Evolutionary conservation across 1,284 basidiomycete species (phyloP).

Genomic region (Bjerkandera adusta): DNA sequence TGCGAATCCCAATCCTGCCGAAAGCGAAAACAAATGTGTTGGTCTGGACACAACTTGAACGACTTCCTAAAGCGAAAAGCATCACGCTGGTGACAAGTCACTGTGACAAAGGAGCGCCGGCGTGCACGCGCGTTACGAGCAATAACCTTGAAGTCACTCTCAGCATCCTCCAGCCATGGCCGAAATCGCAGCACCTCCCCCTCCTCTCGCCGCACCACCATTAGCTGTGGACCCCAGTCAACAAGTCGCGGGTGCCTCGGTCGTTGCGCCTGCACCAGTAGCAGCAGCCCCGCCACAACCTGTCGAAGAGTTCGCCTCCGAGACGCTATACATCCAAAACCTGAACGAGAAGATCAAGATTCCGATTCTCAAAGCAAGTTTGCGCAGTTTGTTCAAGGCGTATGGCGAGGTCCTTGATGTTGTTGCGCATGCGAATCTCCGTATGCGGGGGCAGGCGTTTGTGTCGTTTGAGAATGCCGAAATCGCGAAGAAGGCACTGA

Average conservation of each 20-base stretch:
- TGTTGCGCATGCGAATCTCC: constrained; percentile 87
- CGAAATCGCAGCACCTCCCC: constrained; percentile 35
- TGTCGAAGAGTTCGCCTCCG: constrained; percentile 42
- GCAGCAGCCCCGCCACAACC: constrained; percentile 21
- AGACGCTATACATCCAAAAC: constrained; percentile 97
- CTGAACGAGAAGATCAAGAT: constrained; percentile 96
- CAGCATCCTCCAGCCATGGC: constrained; percentile 29
- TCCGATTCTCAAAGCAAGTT: constrained; percentile 87
- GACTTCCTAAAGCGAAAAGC: too few relatives aligned
- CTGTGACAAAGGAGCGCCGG: too few relatives aligned
- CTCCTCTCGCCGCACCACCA: constrained; percentile 22
- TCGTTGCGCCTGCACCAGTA: constrained; percentile 29
- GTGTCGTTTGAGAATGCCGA: constrained; percentile 86
- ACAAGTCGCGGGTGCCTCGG: constrained; percentile 26
- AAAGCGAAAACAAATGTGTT: too few relatives aligned
- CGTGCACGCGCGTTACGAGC: too few relatives aligned
- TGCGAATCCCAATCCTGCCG: too few relatives aligned
- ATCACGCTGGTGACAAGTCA: too few relatives aligned
- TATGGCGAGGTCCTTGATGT: constrained; percentile 93
- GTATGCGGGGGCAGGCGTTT: constrained; percentile 99
- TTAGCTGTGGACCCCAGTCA: constrained; percentile 32
- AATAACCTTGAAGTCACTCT: too few relatives aligned
- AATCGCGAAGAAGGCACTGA: constrained; percentile 83
- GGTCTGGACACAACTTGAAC: too few relatives aligned
- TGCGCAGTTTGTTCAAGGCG: constrained; percentile 88